These are phyloP conservation scores for Geum urbanum DNA, from an alignment of 306 rosid species.

Conservation along the genomic window DNA sequence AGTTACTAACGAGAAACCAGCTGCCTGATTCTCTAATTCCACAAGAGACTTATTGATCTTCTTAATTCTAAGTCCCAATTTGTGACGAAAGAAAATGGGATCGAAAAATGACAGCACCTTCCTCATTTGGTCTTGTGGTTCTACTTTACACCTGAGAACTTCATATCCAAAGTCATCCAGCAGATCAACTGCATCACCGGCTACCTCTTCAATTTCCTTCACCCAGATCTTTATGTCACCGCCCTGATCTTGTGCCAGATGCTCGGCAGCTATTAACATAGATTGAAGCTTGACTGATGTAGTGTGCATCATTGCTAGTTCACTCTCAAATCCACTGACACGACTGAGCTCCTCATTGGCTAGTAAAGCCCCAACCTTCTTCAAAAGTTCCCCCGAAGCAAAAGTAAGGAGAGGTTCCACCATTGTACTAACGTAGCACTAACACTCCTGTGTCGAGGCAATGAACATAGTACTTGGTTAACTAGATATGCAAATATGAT, in stretches of 20 bases:
- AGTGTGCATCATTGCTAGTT: not conserved
- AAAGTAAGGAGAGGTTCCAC: not conserved
- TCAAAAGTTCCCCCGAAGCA: not conserved
- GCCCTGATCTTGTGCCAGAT: not conserved
- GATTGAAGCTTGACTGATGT: not conserved
- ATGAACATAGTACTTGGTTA: not conserved
- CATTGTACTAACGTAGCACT: not conserved
- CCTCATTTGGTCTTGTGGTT: not conserved
- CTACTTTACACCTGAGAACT: not conserved
- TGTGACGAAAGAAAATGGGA: not conserved
- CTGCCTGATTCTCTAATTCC: not conserved
- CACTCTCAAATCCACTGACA: not conserved
- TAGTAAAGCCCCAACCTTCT: not conserved
- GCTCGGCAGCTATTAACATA: not conserved
- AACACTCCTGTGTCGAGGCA: not conserved
- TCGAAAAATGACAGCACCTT: not conserved
- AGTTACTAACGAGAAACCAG: not conserved
- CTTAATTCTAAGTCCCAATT: not conserved
- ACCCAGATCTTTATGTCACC: not conserved
- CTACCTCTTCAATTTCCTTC: not conserved
- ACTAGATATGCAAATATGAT: not conserved
- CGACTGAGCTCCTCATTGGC: not conserved
- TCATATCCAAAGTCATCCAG: slow-evolving; percentile 3
- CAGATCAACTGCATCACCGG: not conserved
- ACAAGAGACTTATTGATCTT: not conserved